Conservation (phyloP, 2,329 filamentous ascomycete genomes). For the Lasiodiplodia citricola region DNA sequence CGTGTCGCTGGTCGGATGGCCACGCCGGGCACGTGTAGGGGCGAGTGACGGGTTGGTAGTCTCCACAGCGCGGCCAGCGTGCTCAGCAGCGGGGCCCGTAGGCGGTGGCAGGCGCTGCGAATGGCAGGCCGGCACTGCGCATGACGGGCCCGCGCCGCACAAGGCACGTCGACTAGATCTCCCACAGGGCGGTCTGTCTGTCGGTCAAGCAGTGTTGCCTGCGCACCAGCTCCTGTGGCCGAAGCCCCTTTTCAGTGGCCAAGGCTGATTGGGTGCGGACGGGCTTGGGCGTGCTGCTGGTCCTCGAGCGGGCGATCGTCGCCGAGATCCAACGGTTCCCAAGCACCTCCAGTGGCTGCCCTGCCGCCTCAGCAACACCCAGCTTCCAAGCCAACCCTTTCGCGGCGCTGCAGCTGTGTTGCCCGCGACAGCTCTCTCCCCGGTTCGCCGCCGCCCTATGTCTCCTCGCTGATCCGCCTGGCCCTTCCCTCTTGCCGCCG, state of each 20-base stretch:
- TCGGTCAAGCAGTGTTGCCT: conserved; percentile 1
- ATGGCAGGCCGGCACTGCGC: conserved; percentile 1
- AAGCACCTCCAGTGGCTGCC: conserved; percentile 6
- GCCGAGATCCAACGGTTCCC: conserved; percentile 21
- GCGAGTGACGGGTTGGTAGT: background rate
- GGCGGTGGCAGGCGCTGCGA: conserved; percentile 14
- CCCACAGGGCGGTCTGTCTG: conserved; percentile 17
- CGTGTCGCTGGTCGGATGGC: conserved; percentile 2
- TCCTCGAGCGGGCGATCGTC: conserved; percentile 24
- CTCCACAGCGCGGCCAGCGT: conserved; percentile 12
- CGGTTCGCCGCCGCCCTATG: conserved; percentile 17
- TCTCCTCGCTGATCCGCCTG: conserved; percentile 25
- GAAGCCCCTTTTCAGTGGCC: conserved; percentile 21
- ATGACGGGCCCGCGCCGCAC: conserved; percentile 13
- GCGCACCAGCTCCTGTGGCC: conserved; percentile 12
- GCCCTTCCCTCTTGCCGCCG: conserved; percentile 23
- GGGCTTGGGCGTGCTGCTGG: conserved; percentile 20
- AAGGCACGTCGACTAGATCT: conserved; percentile 9
- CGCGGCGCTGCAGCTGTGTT: conserved; percentile 7
- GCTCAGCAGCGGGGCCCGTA: background rate
- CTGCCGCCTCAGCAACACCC: conserved; percentile 23
- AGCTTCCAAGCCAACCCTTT: conserved; percentile 18
- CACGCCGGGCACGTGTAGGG: conserved; percentile 9
- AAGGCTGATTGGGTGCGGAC: conserved; percentile 19
- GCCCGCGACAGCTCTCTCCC: conserved; percentile 14